A percentile compares a stretch with the other conserved stretches of the same genome.
phyloP scores from a whole-genome alignment of 495 filamentous ascomycete species.

The Trichoderma orchidacearum region DNA sequence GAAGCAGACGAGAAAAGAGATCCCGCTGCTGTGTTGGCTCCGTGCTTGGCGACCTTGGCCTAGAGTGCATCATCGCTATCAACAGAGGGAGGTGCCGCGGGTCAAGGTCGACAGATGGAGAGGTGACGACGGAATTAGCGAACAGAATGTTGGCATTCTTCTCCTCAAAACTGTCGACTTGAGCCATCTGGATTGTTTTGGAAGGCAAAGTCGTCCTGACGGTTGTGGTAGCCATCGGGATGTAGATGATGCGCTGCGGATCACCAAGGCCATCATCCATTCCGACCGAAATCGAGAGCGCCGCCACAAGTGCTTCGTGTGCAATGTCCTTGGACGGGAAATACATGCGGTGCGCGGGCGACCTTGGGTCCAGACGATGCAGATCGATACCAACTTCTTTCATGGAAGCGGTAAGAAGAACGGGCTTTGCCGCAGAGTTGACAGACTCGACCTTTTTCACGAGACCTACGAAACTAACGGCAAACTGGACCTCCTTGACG shows the following conservation, averaged over 20 bases:
- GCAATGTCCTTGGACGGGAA: constrained; percentile 87
- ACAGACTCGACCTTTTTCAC: constrained; percentile 60
- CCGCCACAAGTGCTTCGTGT: constrained; percentile 87
- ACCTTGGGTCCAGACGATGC: constrained; percentile 83
- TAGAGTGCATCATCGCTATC: constrained; percentile 53
- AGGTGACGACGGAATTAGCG: constrained; percentile 90
- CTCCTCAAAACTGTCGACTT: constrained; percentile 63
- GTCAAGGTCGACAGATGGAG: constrained; percentile 89
- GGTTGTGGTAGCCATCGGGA: constrained; percentile 96
- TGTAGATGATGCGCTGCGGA: constrained; percentile 76
- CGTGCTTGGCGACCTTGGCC: constrained; percentile 33
- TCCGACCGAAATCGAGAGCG: constrained; percentile 81
- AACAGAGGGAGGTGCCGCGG: constrained; percentile 82
- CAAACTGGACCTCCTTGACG: constrained; percentile 92
- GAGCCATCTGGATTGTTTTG: constrained; percentile 73
- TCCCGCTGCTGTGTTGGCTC: constrained; percentile 33
- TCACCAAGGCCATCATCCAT: constrained; percentile 78
- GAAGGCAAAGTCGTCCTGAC: constrained; percentile 89
- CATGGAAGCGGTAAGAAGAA: constrained; percentile 79
- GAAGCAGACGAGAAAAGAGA: constrained; percentile 79
- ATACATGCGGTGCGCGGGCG: constrained; percentile 97
- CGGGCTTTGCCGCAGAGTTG: constrained; percentile 47
- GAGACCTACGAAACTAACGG: constrained; percentile 80
- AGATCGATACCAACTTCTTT: constrained; percentile 92
- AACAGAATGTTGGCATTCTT: constrained; percentile 94